Evolutionary conservation across 2,329 filamentous ascomycete species (phyloP).

Genomic region (Talaromyces sp.): DNA sequence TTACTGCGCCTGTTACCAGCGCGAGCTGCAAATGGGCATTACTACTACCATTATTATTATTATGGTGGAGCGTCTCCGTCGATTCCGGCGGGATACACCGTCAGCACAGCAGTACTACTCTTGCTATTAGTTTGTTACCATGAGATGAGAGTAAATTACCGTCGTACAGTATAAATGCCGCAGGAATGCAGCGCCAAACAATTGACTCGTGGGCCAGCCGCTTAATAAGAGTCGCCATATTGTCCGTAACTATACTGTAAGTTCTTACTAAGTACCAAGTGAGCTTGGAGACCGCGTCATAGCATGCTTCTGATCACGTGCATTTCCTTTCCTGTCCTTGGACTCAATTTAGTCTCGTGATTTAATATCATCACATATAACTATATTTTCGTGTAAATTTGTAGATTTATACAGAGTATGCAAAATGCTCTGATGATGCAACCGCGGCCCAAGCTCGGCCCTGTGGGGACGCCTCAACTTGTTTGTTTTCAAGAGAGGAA

Average conservation of each 20-base stretch:
- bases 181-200: neutral
- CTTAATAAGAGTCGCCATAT: neutral
- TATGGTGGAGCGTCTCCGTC: no score
- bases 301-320: neutral
- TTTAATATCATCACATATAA: neutral
- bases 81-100: neutral
- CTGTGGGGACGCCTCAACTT: neutral
- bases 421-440: neutral
- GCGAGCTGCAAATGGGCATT: no score
- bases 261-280: no score
- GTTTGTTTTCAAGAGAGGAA: neutral
- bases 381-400: no score
- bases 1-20: neutral
- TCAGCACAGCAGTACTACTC: neutral
- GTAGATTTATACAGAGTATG: no score
- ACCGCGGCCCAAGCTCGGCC: neutral
- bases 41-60: no score
- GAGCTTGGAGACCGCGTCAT: neutral
- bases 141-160: neutral
- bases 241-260: no score
- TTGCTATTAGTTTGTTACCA: neutral
- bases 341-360: neutral
- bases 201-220: neutral
- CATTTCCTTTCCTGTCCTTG: neutral
- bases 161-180: neutral